A percentile compares a stretch with the other conserved stretches of the same genome.
Evolutionary conservation across 2,329 filamentous ascomycete species (phyloP).

Genomic region (Fusarium drepaniforme): DNA sequence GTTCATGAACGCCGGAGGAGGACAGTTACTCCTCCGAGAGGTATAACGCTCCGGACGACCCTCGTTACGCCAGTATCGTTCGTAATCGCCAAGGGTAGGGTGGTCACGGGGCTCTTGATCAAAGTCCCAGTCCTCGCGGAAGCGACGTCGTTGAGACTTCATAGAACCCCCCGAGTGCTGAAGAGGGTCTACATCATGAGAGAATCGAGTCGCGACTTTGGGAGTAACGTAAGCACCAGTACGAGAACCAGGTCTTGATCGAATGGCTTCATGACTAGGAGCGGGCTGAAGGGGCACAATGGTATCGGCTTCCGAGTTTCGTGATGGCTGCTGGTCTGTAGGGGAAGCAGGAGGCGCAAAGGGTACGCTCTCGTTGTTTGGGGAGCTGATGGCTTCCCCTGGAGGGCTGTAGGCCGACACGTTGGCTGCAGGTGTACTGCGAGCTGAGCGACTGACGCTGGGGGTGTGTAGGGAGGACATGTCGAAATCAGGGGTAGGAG

Average conservation of each 20-base stretch:
- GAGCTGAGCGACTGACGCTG: slow-evolving; percentile 36
- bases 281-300: slow-evolving; percentile 37
- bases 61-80: slow-evolving; percentile 42
- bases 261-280: slow-evolving; percentile 32
- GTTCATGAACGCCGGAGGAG: slow-evolving; percentile 43
- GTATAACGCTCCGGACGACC: slow-evolving; percentile 39
- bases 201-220: slow-evolving; percentile 29
- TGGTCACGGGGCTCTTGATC: slow-evolving; percentile 34
- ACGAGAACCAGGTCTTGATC: slow-evolving; percentile 35
- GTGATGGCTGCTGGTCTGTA: slow-evolving; percentile 11
- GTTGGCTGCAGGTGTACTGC: slow-evolving; percentile 40
- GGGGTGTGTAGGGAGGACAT: slow-evolving; percentile 39
- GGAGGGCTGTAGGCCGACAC: slow-evolving; percentile 35
- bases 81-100: slow-evolving; percentile 37
- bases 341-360: slow-evolving; percentile 25
- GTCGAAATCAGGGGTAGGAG: slow-evolving; percentile 17
- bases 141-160: slow-evolving; percentile 37
- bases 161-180: slow-evolving; percentile 36
- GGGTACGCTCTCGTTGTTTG: slow-evolving; percentile 23
- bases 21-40: slow-evolving; percentile 36
- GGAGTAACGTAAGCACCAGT: slow-evolving; percentile 25
- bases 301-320: slow-evolving; percentile 34
- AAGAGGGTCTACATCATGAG: slow-evolving; percentile 39
- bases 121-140: slow-evolving; percentile 42
- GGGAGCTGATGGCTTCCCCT: slow-evolving; percentile 26